These are phyloP conservation scores for Hypoxylon perforatum DNA, from an alignment of 495 filamentous ascomycete species.

Conservation along the genomic window DNA sequence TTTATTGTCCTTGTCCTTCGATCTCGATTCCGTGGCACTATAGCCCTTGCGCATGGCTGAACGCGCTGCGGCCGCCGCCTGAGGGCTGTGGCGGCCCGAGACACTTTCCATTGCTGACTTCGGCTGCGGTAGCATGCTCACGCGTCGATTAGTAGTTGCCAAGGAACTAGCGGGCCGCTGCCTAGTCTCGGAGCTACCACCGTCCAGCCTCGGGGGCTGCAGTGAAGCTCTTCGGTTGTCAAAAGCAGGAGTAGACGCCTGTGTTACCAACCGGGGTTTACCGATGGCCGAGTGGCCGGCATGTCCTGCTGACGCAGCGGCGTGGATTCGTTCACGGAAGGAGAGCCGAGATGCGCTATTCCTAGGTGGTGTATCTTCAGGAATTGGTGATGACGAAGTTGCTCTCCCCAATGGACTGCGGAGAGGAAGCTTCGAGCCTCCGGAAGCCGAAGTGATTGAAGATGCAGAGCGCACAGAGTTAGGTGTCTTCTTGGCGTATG, in stretches of 20 bases:
- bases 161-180: conserved; percentile 62
- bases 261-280: conserved; percentile 49
- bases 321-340: conserved; percentile 60
- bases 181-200: conserved; percentile 33
- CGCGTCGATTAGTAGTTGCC: conserved; percentile 54
- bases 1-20: conserved; percentile 32
- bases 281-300: conserved; percentile 45
- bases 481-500: conserved; percentile 64
- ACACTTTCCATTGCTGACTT: conserved; percentile 37
- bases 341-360: conserved; percentile 51
- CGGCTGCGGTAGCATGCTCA: conserved; percentile 64
- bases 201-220: conserved; percentile 51
- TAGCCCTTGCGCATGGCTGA: conserved; percentile 50
- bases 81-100: conserved; percentile 53
- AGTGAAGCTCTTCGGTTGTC: conserved; percentile 60
- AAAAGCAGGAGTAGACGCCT: conserved; percentile 42
- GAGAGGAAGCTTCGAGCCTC: conserved; percentile 57
- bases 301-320: conserved; percentile 50
- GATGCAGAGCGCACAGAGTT: conserved; percentile 50
- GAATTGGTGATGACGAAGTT: conserved; percentile 53
- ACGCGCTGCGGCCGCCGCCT: conserved; percentile 53
- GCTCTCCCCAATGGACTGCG: conserved; percentile 59
- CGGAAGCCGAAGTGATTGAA: conserved; percentile 51
- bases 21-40: conserved; percentile 31
- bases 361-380: conserved; percentile 53